Base-by-base conservation (phyloP, 148 eudicot species). In the Vaccinium macrocarpon region DNA sequence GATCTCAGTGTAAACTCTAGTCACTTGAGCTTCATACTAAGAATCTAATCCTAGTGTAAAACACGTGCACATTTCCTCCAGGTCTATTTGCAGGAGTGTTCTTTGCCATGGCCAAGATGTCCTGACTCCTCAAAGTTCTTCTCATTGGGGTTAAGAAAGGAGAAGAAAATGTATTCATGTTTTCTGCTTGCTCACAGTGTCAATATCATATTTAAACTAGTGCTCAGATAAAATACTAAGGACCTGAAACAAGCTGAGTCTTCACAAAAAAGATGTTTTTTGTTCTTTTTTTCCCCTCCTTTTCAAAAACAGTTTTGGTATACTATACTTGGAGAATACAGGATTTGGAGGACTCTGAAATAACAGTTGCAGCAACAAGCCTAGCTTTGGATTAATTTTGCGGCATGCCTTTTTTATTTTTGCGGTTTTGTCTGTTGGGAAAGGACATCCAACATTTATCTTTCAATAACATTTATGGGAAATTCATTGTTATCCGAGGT, bases 71-170 rank as follows among this genome's bases (percentile, higher is more conserved):
- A 59, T 38, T 78, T 29, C 50, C 66, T 70, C 56, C 89, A 94
- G 98, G 98, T 87, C 87, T 93, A 64, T 93, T 93, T 86, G 96
- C 98, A 64, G 98, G 98, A 84, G 91, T 94, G 52, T 89, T 92
- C 82, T 94, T 94, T 86, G 98, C 96, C 75, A 87, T 86, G 87
- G 98, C 98, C 51, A 94, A 94, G 84, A 92, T 94, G 96, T 91
- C 95, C 73, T 93, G 80, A 89, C 68, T 21, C 5, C 13, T 32
- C 48, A 74, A 35, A 74, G 18, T 73, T 56, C 50, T 18, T 53
- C 62, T 82, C 61, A 29, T 25, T 9, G 0, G 19, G 38, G 52
- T 29, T 62, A 25, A 42, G 74, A 21, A 70, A 62, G 74, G 21
- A 64, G 74, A 81, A 42, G 62, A 78, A 1, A 38, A 14, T 15